Conservation (phyloP, 2,329 filamentous ascomycete genomes). For the Xylaria sp. region DNA sequence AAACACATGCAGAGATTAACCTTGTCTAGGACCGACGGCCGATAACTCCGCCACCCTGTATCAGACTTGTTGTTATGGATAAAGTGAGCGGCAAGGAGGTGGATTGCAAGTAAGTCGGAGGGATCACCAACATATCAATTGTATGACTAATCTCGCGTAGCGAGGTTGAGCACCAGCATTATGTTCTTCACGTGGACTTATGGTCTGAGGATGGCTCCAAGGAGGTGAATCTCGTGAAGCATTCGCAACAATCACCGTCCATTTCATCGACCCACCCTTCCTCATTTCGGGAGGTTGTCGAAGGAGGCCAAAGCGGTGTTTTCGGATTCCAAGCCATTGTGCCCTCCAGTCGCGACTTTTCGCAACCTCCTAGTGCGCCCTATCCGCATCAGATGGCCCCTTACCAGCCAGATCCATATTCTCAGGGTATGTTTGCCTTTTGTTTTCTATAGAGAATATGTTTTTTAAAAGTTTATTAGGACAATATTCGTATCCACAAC, state of each 20-base stretch:
- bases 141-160: constrained; percentile 35
- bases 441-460: constrained; percentile 1
- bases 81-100: constrained; percentile 79
- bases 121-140: constrained; percentile 4
- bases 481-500: constrained; percentile 46
- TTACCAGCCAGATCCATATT: constrained; percentile 46
- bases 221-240: constrained; percentile 74
- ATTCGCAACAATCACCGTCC: constrained; percentile 73
- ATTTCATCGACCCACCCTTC: constrained; percentile 84
- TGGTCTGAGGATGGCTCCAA: constrained; percentile 72
- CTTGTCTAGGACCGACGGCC: constrained; percentile 81
- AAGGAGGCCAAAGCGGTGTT: constrained; percentile 42
- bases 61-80: constrained; percentile 83
- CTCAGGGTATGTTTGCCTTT: constrained; percentile 41
- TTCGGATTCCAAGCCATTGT: constrained; percentile 48
- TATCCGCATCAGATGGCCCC: constrained; percentile 46
- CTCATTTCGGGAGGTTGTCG: constrained; percentile 65
- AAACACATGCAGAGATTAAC: constrained; percentile 30
- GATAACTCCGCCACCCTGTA: constrained; percentile 94
- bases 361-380: constrained; percentile 41
- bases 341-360: constrained; percentile 46
- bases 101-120: constrained; percentile 76
- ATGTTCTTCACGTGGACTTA: constrained; percentile 67
- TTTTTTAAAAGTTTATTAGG: constrained; percentile 35
- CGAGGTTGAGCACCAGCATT: constrained; percentile 49